Evolutionary conservation across 768 basidiomycete species (phyloP), one percentile per base, ranked within the genome.

Genomic region (Phaeotremella skinneri): DNA sequence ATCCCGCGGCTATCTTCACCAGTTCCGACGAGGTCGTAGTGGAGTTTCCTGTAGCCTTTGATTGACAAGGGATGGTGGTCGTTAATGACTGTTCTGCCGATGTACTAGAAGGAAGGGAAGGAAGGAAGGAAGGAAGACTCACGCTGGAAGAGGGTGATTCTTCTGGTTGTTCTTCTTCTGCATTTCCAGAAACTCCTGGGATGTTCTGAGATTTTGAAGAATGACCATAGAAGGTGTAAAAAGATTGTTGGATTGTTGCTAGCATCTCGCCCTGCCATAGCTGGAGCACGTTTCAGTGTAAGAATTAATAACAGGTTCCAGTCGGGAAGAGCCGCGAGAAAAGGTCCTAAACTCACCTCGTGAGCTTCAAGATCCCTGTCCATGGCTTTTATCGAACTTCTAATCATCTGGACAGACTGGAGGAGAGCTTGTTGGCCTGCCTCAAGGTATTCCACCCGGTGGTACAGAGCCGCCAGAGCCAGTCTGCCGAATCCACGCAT

Each of bases 361-460:
- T 13, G 11, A 23, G 43, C 43, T 45, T 45, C 43, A 6, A 45
- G 43, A 6, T 45, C 43, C 21, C 43, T 7, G 21, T 45, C 43
- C 43, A 45, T 45, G 43, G 56, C 30, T 27, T 59, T 56, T 14
- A 71, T 61, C 23, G 56, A 59, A 11, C 45, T 52, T 27, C 69
- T 31, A 37, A 71, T 55, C 16, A 25, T 49, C 23, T 42, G 16
- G 6, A 67, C 69, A 7, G 59, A 49, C 29, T 71, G 64, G 1
- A 71, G 49, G 43, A 71, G 26, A 23, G 37, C 34, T 9, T 42
- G 50, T 45, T 71, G 69, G 30, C 62, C 54, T 14, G 31, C 43
- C 37, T 71, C 69, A 1, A 71, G 58, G 23, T 56, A 52, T 26
- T 59, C 63, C 1, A 71, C 54, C 45, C 69, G 23, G 25, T 34